phyloP scores from a whole-genome alignment of 208 protist genomes.

The Tritrichomonas musculus region DNA sequence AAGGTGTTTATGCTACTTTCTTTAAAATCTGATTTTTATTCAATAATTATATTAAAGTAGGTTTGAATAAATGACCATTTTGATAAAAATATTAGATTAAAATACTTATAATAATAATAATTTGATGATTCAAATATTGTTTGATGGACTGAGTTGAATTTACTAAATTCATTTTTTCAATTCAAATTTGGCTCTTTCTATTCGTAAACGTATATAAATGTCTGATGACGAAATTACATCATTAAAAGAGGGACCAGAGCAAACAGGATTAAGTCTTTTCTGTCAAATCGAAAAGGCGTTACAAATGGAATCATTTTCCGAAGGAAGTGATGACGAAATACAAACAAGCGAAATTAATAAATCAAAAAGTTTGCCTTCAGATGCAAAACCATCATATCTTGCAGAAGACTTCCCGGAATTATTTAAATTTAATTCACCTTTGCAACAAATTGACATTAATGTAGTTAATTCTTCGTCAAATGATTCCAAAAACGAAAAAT shows the following conservation, averaged over 20 bases:
- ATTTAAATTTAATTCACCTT: neutral
- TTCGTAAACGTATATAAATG: neutral
- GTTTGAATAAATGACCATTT: no score
- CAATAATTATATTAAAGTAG: no score
- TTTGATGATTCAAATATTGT: no score
- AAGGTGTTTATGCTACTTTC: no score
- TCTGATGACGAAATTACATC: neutral
- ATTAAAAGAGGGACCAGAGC: neutral
- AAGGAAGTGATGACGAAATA: neutral
- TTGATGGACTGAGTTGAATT: no score
- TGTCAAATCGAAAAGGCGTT: no score
- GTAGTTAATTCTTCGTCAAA: neutral
- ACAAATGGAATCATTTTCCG: neutral
- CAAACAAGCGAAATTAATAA: neutral
- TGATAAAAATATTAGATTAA: no score
- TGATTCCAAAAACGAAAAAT: neutral
- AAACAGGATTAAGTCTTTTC: no score
- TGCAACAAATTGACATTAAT: no score
- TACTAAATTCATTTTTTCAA: no score
- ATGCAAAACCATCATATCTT: neutral
- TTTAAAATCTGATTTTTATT: no score
- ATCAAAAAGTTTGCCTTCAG: neutral
- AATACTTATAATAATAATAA: no score
- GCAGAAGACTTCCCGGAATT: neutral
- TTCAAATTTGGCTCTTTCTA: neutral